Conservation (phyloP, 1,284 basidiomycete species). For the Lignosus rhinocerotis region DNA sequence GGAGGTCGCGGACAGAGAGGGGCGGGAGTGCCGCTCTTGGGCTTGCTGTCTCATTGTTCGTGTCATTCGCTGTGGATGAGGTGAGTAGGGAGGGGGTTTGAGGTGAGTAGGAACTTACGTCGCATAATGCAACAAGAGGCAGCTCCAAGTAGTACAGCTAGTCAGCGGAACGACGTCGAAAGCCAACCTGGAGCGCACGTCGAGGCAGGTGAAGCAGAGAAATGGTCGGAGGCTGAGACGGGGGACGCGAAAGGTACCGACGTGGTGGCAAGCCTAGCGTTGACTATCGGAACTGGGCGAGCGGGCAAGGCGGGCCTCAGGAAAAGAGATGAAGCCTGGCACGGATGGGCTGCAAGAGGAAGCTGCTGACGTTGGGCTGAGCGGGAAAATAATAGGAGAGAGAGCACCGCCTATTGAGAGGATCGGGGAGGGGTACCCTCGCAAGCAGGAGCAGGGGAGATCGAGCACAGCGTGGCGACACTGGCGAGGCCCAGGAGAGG, state of each 20-base stretch:
- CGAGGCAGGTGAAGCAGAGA: not conserved
- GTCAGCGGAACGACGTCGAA: not conserved
- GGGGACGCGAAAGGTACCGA: not conserved
- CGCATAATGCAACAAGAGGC: constrained; percentile 7
- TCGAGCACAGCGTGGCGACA: too few species aligned
- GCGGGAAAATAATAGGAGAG: not conserved
- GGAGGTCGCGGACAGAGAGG: constrained; percentile 9
- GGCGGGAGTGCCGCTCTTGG: constrained; percentile 5
- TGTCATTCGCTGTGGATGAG: not conserved
- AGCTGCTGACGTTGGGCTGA: not conserved
- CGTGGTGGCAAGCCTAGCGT: not conserved
- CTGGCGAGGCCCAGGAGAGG: too few species aligned
- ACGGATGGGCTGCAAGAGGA: not conserved
- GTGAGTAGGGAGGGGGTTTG: not conserved
- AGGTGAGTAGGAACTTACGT: not conserved
- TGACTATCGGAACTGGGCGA: not conserved
- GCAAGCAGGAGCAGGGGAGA: not conserved
- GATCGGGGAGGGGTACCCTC: not conserved
- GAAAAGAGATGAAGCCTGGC: not conserved
- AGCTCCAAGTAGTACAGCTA: not conserved
- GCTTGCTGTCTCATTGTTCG: not conserved
- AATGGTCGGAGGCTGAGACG: not conserved
- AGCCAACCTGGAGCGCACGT: not conserved
- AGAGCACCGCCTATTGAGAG: not conserved
- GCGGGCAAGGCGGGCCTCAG: not conserved